Evolutionary conservation across 1,139 yeast species (phyloP), one percentile per base, ranked within the genome.

Genomic region (Spathaspora sp.): DNA sequence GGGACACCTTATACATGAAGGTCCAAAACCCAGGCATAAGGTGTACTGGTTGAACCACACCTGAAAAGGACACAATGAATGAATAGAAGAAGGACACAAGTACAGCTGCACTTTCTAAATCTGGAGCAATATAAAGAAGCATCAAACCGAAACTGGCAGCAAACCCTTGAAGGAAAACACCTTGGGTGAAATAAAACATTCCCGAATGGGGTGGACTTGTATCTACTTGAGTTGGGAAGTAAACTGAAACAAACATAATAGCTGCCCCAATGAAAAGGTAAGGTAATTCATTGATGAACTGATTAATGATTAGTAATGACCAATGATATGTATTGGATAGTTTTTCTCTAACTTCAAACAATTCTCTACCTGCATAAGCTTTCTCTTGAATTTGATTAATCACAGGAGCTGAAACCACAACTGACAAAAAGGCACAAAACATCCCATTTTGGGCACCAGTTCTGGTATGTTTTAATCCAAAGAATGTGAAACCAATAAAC

Each of bases 21-120:
- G 61, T 64, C 84, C 85, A 86, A 67, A 86, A 85, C 1, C 83
- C 82, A n/a, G 86, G 87, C 78, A 83, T 76, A 47, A 78, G 67
- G 3, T 56, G 47, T 17, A 65, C 67, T 13, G 86, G 85, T 58
- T 82, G 87, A 44, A 81, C 77, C 49, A 83, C 84, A 61, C 89
- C 89, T 57, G 84, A 76, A 67, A 82, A 82, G 9, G 76, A 68
- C 47, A 82, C 70, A 64, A 81, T 65, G 50, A 82, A 78, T 6
- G 84, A 68, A 52, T 80, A 69, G 50, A 73, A 68, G 57, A 81
- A 68, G 48, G 82, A 79, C 46, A 76, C 70, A 41, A 82, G 64
- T 39, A 82, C 82, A 39, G 78, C 76, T 3, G 88, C 86, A 26
- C 87, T 78, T 51, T 82, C 82, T 43, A 81, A 69, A 62, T 83